Percentiles rank a stretch among this genome's conserved stretches.
phyloP scores from a whole-genome alignment of 805 yeast species.

The Myxozyma neglecta region DNA sequence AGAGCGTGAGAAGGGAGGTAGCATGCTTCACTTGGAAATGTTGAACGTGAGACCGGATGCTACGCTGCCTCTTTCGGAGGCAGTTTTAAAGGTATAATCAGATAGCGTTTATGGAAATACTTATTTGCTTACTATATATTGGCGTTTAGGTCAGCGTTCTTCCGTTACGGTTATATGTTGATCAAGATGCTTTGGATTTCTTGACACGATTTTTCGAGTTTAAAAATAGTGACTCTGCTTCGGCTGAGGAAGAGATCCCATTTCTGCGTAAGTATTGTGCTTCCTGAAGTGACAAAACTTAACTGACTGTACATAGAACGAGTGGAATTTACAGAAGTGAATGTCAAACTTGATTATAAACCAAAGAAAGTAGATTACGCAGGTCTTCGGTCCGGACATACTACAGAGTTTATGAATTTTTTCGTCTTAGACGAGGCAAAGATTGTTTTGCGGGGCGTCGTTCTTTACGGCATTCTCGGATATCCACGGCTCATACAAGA shows the following conservation, averaged over 20 bases:
- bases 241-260: constrained; percentile 29
- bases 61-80: constrained; percentile 66
- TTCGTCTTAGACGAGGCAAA: constrained; percentile 86
- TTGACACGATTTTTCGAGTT: constrained; percentile 77
- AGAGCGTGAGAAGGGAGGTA: constrained; percentile 65
- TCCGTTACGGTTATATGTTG: constrained; percentile 82
- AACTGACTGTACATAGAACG: constrained; percentile 49
- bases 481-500: constrained; percentile 56
- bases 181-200: constrained; percentile 91
- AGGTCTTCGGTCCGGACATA: constrained; percentile 82
- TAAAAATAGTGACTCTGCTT: constrained; percentile 52
- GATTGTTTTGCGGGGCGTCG: constrained; percentile 60
- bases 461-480: constrained; percentile 76
- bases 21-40: constrained; percentile 57
- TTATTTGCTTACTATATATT: neutral
- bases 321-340: constrained; percentile 51
- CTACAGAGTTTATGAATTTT: constrained; percentile 83
- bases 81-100: constrained; percentile 48
- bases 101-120: constrained; percentile 18
- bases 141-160: constrained; percentile 42
- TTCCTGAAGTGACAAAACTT: neutral
- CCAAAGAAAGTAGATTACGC: constrained; percentile 86
- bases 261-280: constrained; percentile 26
- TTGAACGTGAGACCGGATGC: constrained; percentile 66
- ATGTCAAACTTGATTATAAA: constrained; percentile 78